Evolutionary conservation across 2,329 filamentous ascomycete genomes (phyloP), one percentile per base, ranked within the genome.

Genomic region (Byssochlamys sp.): DNA sequence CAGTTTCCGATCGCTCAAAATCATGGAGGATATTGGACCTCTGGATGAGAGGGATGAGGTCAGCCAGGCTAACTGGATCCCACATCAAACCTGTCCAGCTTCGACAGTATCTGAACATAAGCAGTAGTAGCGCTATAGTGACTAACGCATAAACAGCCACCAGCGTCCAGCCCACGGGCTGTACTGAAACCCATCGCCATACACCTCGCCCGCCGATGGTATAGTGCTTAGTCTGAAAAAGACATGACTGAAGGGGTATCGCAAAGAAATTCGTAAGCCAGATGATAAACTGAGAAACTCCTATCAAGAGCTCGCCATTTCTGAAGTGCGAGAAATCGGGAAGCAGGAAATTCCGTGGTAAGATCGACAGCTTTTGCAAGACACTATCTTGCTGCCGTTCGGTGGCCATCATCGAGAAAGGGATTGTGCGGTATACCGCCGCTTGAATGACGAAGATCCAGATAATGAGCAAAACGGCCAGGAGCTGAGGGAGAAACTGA

Each of bases 181-280:
- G 85, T 0, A 90, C 87, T 0, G 89, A 81, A 4, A 89, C 82
- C 91, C 91, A 96, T 56, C 80, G 81, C 89, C 90, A 96, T 4
- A 73, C 72, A 1, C 79, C 80, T 29, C 82, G 74, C 2, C 80
- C 77, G 25, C 80, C 76, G 39, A 85, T 78, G 49, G 83, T 81
- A 5, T 85, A 85, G 66, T 78, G 83, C 61, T 83, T 81, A 24
- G 83, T 81, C 60, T 85, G 84, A 71, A 92, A 96, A 29, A 89
- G 77, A 60, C 86, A 84, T 69, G 88, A 90, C 61, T 91, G 83
- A 19, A 97, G 80, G 1, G 91, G 92, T 45, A 96, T 82, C 4
- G 88, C 87, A 65, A 94, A 88, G 26, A 74, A 62, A 63, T 89
- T 83, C 28, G 85, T 81, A 25, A 94, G 74, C 90, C 91, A 96